A percentile compares a stretch with the other conserved stretches of the same genome.
Evolutionary conservation across 208 protist species (phyloP).

Genomic region (Leishmania arabica): DNA sequence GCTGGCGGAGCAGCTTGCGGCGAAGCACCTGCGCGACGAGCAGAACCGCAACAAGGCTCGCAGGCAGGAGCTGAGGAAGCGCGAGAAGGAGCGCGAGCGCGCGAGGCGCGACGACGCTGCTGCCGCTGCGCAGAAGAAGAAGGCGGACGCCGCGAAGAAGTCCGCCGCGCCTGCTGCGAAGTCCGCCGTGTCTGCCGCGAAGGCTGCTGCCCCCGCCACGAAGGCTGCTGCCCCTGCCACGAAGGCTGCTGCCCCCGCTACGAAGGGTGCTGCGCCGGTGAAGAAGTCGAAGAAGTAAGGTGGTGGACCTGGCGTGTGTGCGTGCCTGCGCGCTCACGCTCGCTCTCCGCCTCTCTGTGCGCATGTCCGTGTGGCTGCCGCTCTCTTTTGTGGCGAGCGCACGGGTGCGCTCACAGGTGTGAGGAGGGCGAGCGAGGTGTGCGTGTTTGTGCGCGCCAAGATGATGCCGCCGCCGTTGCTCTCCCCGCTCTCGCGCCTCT

Average conservation of each 20-base stretch:
- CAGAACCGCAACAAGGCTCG: constrained; percentile 73
- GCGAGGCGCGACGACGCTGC: constrained; percentile 65
- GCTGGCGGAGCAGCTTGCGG: constrained; percentile 90
- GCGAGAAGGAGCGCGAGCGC: constrained; percentile 75
- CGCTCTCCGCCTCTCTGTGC: neutral
- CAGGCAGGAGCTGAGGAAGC: constrained; percentile 76
- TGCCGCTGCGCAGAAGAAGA: constrained; percentile 50
- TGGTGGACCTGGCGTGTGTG: neutral
- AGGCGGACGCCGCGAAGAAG: constrained; percentile 50
- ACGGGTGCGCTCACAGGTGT: neutral
- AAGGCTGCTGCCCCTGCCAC: constrained; percentile 20
- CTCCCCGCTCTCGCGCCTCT: neutral
- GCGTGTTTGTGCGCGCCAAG: neutral
- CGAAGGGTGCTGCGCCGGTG: constrained; percentile 39
- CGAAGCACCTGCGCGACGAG: constrained; percentile 70
- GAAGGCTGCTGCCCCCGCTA: constrained; percentile 44
- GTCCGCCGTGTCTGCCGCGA: constrained; percentile 50
- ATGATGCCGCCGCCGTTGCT: neutral
- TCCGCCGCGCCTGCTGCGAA: constrained; percentile 44
- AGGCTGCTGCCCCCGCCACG: constrained; percentile 50
- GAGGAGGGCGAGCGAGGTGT: neutral
- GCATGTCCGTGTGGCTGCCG: neutral
- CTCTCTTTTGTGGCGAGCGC: neutral
- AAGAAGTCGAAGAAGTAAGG: constrained; percentile 56
- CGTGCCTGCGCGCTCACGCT: neutral